Percentiles rank a stretch among this genome's conserved stretches.
These are phyloP conservation scores for Vitis hybrid DNA, from an alignment of 177 flowering plant genomes.

Conservation along the genomic window DNA sequence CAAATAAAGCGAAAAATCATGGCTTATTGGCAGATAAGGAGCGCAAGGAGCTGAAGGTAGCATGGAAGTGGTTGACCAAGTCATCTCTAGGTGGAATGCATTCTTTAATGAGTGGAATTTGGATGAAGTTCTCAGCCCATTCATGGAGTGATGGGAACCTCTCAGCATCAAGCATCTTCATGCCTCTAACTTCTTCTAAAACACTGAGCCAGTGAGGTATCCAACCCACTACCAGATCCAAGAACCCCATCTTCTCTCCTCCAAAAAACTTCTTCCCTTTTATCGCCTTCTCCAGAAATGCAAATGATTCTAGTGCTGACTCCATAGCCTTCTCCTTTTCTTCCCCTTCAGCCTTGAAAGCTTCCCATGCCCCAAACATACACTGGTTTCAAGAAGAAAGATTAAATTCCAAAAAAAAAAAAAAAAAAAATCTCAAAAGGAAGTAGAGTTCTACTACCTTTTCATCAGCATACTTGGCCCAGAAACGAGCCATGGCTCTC, in stretches of 20 bases:
- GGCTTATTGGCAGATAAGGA: constrained; percentile 20
- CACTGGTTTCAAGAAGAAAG: constrained; percentile 6
- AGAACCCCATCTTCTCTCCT: constrained; percentile 21
- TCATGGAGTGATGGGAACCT: constrained; percentile 22
- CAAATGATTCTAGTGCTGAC: constrained; percentile 20
- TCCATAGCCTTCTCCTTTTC: constrained; percentile 24
- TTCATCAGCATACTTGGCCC: constrained; percentile 24
- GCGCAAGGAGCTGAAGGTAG: constrained; percentile 6
- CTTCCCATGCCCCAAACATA: constrained; percentile 10
- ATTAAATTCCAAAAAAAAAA: neutral
- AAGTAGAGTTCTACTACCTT: constrained; percentile 10
- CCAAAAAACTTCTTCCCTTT: constrained; percentile 36
- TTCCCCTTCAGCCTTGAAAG: constrained; percentile 18
- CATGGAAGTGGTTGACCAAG: constrained; percentile 14
- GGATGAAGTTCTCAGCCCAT: constrained; percentile 23
- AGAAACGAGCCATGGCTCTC: constrained; percentile 24
- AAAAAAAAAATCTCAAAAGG: too few relatives aligned
- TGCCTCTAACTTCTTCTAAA: constrained; percentile 24
- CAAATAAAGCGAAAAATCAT: too few relatives aligned
- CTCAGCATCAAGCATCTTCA: constrained; percentile 21
- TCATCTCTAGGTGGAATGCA: constrained; percentile 21
- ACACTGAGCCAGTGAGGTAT: constrained; percentile 21
- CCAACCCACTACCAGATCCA: constrained; percentile 29
- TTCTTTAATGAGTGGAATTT: constrained; percentile 26
- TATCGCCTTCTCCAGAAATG: constrained; percentile 24